These are phyloP conservation scores for Ogataea minuta DNA, from an alignment of 805 yeast species.

Conservation along the genomic window DNA sequence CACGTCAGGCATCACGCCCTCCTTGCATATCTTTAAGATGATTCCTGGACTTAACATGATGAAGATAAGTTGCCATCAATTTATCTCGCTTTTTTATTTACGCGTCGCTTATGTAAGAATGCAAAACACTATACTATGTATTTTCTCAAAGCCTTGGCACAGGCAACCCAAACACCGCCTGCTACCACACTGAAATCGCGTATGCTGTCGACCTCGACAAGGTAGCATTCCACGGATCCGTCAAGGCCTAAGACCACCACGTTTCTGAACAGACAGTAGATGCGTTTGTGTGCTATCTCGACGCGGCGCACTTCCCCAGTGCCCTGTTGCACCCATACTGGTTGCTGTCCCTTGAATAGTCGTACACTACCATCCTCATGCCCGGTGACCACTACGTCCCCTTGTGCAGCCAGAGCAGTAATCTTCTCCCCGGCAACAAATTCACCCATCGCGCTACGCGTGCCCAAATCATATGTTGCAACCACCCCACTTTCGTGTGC, in stretches of 20 bases:
- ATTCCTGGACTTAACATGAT: slow-evolving; percentile 22
- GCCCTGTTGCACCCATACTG: slow-evolving; percentile 1
- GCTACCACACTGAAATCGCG: slow-evolving; percentile 16
- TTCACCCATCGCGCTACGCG: slow-evolving; percentile 25
- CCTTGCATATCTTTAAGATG: slow-evolving; percentile 24
- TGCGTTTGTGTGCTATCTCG: not conserved
- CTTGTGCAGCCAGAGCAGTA: slow-evolving; percentile 8
- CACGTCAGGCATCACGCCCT: slow-evolving; percentile 20
- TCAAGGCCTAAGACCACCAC: too few species aligned
- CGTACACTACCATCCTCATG: slow-evolving; percentile 16
- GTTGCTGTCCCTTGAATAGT: not conserved
- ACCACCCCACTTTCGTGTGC: slow-evolving; percentile 43
- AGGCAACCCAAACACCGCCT: slow-evolving; percentile 1
- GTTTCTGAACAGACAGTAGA: not conserved
- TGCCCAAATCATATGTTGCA: slow-evolving; percentile 42
- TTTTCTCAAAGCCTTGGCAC: not conserved
- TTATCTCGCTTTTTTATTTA: slow-evolving; percentile 7
- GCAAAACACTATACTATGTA: not conserved
- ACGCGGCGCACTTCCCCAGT: not conserved
- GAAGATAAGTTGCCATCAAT: slow-evolving; percentile 13
- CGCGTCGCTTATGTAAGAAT: slow-evolving; percentile 7
- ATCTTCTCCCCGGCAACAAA: slow-evolving; percentile 15
- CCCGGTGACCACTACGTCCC: slow-evolving; percentile 17
- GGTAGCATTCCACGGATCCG: slow-evolving; percentile 4
- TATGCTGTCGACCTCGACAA: not conserved